Conservation (phyloP, 208 protist genomes). For the Leishmania braziliensis region DNA sequence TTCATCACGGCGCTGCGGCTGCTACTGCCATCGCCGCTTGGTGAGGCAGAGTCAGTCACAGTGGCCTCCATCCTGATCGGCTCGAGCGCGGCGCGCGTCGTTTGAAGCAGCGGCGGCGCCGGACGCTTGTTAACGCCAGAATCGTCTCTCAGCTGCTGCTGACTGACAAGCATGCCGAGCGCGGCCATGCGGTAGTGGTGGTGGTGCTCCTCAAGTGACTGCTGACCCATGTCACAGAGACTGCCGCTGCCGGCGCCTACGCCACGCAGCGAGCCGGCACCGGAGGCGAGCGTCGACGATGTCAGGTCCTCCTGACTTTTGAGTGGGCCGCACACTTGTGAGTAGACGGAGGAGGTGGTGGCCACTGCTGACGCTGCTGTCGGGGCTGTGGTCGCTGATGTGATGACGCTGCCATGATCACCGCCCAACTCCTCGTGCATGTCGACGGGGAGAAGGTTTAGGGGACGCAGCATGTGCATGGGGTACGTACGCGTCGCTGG, state of each 20-base stretch:
- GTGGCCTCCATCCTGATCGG: not conserved
- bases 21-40: not conserved
- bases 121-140: not conserved
- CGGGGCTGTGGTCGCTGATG: not conserved
- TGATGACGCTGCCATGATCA: not conserved
- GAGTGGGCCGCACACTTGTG: not conserved
- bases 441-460: constrained; percentile 1
- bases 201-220: constrained; percentile 35
- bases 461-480: constrained; percentile 16
- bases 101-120: not conserved
- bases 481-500: not conserved
- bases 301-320: not conserved
- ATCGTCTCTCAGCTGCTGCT: constrained; percentile 8
- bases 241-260: constrained; percentile 7
- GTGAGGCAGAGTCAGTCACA: not conserved
- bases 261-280: constrained; percentile 12
- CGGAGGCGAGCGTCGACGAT: not conserved
- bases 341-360: not conserved
- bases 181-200: constrained; percentile 28
- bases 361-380: not conserved
- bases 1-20: not conserved
- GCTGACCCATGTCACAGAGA: constrained; percentile 25
- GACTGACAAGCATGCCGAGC: constrained; percentile 4
- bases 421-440: not conserved
- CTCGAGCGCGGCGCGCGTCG: not conserved